These are phyloP conservation scores for Ceratobasidium sp. DNA, from an alignment of 1,284 basidiomycete genomes.

Conservation along the genomic window DNA sequence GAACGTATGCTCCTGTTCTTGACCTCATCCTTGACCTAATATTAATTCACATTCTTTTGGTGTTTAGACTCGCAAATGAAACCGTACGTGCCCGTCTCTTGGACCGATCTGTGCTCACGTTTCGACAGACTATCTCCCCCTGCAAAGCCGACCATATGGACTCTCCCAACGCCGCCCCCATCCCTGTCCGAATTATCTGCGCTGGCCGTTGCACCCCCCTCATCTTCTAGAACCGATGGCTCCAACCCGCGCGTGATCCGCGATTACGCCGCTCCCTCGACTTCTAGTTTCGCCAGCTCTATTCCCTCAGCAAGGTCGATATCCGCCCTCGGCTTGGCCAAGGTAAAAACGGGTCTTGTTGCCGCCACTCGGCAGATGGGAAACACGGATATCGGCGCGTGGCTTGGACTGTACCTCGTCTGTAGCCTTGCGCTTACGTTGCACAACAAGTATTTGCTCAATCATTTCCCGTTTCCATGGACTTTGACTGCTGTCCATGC, in stretches of 20 bases:
- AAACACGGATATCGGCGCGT: conserved; percentile 53
- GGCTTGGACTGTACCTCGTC: conserved; percentile 84
- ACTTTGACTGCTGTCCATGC: conserved; percentile 88
- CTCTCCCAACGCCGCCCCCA: conserved; percentile 34
- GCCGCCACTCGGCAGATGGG: neutral
- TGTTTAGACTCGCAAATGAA: neutral
- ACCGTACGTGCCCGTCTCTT: neutral
- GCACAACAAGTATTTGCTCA: conserved; percentile 91
- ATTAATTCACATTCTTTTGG: conserved; percentile 9
- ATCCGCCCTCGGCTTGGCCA: neutral
- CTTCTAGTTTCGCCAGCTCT: neutral
- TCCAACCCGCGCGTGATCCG: neutral
- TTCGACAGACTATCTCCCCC: conserved; percentile 17
- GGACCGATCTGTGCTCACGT: neutral
- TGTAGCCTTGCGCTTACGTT: conserved; percentile 91
- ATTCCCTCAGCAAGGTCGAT: neutral
- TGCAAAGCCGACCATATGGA: conserved; percentile 14
- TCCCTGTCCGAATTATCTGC: conserved; percentile 30
- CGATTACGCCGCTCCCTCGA: neutral
- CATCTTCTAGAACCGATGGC: neutral
- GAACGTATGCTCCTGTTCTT: neutral
- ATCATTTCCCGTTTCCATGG: conserved; percentile 92
- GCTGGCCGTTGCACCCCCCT: neutral
- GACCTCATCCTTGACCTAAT: neutral
- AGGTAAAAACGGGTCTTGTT: neutral